Base-by-base conservation (phyloP, 371 early-diverging fungal species). In the Furculomyces boomerangus region DNA sequence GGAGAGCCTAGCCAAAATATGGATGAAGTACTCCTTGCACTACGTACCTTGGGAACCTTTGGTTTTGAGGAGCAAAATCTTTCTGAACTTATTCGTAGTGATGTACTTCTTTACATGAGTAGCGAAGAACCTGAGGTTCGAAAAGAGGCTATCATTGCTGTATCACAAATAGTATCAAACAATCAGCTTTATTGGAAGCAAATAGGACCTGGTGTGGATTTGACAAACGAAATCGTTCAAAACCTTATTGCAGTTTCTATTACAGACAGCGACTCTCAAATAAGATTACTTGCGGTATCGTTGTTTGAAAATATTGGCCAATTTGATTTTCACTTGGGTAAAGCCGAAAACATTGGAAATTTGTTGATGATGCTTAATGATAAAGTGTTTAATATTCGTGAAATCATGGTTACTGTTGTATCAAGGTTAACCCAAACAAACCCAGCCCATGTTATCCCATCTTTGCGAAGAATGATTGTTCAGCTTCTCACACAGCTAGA, bases 361-460 rank as follows among this genome's bases (percentile, higher is more conserved):
- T 59, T 94, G 22, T 86, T 92, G 62, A 77, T 94, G 51, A 89
- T 93, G 0, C 59, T 92, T 35, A 93, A 92, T 53, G 97, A 97
- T 57, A 93, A 93, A 60, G 77, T 81, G 2, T 93, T 91, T 70
- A 77, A 78, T n/a, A 86, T 90, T 53, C 79, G 92, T 13, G 82
- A 89, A 60, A 73, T 82, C 3, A 86, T 88, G 2, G 84, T 94
- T 25, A 66, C 75, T 0, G 84, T 90, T 45, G 84, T 96, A 50
- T 93, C 94, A 8, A 75, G 95, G 26, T 68, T 96, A 28, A 78
- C 89, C 1, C 67, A 77, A 1, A 81, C 80, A 56, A 94, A 94
- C 60, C 94, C 95, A 2, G 93, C 93, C 0, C 90, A 90, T 60
- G 86, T 93, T 7, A 80, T 93, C 82, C 84, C 98, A 1, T 84